These are phyloP conservation scores for Vitis hybrid DNA, from an alignment of 177 flowering plant genomes.

Conservation along the genomic window DNA sequence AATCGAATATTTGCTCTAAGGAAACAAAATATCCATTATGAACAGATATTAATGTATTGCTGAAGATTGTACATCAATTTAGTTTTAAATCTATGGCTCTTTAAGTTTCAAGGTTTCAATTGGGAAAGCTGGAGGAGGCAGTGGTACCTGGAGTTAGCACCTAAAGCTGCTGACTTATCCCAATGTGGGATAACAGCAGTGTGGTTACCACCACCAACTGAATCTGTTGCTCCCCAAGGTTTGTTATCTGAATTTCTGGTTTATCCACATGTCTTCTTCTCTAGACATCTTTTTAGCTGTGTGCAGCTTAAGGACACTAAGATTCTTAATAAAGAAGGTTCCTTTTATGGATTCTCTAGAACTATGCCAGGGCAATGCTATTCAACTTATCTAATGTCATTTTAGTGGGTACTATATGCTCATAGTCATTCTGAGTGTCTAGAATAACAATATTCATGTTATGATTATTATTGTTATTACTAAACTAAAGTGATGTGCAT, in stretches of 20 bases:
- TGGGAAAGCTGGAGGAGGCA: slow-evolving; percentile 65
- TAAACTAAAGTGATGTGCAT: not conserved
- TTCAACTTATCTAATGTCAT: slow-evolving; percentile 1
- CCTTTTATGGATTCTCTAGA: not conserved
- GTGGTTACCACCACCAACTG: slow-evolving; percentile 71
- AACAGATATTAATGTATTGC: not conserved
- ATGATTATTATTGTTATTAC: not conserved
- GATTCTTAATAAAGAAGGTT: not conserved
- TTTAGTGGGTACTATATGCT: not conserved
- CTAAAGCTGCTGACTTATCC: slow-evolving; percentile 64
- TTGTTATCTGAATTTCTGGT: not conserved
- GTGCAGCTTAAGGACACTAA: not conserved
- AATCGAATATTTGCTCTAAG: not conserved
- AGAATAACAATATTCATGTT: not conserved
- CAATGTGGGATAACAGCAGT: slow-evolving; percentile 53
- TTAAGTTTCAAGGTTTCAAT: slow-evolving; percentile 65
- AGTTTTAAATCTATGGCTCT: not conserved
- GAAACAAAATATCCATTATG: not conserved
- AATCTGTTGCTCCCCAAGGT: slow-evolving; percentile 76
- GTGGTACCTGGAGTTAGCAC: slow-evolving; percentile 58
- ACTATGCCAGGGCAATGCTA: not conserved
- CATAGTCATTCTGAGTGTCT: not conserved
- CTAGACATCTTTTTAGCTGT: not conserved
- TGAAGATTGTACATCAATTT: not conserved
- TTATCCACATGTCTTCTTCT: not conserved